phyloP scores from a whole-genome alignment of 2,329 filamentous ascomycete species.

The Pseudocercospora pini-densiflorae region DNA sequence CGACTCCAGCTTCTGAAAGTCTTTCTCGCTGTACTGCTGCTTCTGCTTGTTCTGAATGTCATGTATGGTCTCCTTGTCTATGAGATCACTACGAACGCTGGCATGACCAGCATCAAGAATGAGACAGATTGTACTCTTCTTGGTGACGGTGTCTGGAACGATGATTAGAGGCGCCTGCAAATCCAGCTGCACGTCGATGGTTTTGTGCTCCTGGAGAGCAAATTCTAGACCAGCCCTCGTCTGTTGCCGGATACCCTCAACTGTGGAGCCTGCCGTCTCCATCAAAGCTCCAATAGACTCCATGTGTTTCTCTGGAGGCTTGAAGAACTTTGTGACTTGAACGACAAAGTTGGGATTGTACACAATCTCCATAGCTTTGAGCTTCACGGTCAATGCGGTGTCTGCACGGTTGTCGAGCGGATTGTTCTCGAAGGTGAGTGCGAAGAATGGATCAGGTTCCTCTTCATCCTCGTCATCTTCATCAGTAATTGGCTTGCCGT shows the following conservation, averaged over 20 bases:
- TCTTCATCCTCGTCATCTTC: conserved; percentile 52
- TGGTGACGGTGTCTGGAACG: conserved; percentile 88
- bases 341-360: conserved; percentile 96
- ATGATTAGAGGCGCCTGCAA: conserved; percentile 96
- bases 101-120: conserved; percentile 97
- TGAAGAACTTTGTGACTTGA: conserved; percentile 92
- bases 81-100: conserved; percentile 89
- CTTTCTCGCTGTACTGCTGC: conserved; percentile 83
- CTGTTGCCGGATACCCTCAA: conserved; percentile 92
- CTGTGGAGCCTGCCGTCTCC: conserved; percentile 93
- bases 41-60: conserved; percentile 91
- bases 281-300: conserved; percentile 95
- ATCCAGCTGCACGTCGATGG: conserved; percentile 93
- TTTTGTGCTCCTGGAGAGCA: conserved; percentile 96
- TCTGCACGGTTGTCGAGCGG: conserved; percentile 92
- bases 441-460: conserved; percentile 82
- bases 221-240: conserved; percentile 95
- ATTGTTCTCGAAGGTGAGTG: conserved; percentile 91
- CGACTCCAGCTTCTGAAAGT: conserved; percentile 84
- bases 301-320: conserved; percentile 95
- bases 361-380: conserved; percentile 95
- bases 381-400: conserved; percentile 83
- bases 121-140: conserved; percentile 79
- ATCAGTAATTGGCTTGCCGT: conserved; percentile 50
- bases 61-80: conserved; percentile 86